Conservation (phyloP, 164 flowering plant species). For the Liriodendron chinense region DNA sequence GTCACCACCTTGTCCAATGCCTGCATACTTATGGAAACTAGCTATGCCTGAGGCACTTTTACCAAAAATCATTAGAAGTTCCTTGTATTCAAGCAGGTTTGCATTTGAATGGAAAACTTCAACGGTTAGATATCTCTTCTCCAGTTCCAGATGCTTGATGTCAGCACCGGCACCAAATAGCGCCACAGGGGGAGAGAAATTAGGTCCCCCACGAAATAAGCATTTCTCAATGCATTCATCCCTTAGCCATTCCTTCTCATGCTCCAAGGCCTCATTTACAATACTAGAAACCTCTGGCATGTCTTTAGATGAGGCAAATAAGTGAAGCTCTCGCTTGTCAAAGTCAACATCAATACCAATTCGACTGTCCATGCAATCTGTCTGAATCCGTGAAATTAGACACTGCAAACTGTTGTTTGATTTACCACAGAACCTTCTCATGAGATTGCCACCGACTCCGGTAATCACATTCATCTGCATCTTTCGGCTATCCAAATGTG, state of each 20-base stretch:
- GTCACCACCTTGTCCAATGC: slow-evolving; percentile 42
- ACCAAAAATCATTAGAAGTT: slow-evolving; percentile 63
- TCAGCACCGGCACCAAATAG: slow-evolving; percentile 90
- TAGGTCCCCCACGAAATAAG: slow-evolving; percentile 54
- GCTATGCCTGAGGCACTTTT: slow-evolving; percentile 53
- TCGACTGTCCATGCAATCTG: slow-evolving; percentile 51
- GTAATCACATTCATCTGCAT: slow-evolving; percentile 43
- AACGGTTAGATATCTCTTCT: slow-evolving; percentile 61
- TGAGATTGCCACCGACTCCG: slow-evolving; percentile 52
- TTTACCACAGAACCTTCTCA: slow-evolving; percentile 86
- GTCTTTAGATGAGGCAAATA: slow-evolving; percentile 53
- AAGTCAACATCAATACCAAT: slow-evolving; percentile 59
- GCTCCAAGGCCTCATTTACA: slow-evolving; percentile 48
- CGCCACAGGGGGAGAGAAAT: slow-evolving; percentile 58
- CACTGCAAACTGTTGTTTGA: slow-evolving; percentile 36
- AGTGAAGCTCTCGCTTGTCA: slow-evolving; percentile 47
- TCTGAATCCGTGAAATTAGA: slow-evolving; percentile 47
- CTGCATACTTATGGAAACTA: slow-evolving; percentile 43
- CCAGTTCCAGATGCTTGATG: slow-evolving; percentile 83
- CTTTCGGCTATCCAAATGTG: slow-evolving; percentile 43
- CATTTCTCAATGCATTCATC: slow-evolving; percentile 83
- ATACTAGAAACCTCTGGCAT: slow-evolving; percentile 39
- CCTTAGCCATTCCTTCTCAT: slow-evolving; percentile 51
- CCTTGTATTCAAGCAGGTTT: slow-evolving; percentile 53
- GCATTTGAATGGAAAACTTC: slow-evolving; percentile 47